Base-by-base conservation (phyloP, 495 filamentous ascomycete genomes). In the Terfezia boudieri region DNA sequence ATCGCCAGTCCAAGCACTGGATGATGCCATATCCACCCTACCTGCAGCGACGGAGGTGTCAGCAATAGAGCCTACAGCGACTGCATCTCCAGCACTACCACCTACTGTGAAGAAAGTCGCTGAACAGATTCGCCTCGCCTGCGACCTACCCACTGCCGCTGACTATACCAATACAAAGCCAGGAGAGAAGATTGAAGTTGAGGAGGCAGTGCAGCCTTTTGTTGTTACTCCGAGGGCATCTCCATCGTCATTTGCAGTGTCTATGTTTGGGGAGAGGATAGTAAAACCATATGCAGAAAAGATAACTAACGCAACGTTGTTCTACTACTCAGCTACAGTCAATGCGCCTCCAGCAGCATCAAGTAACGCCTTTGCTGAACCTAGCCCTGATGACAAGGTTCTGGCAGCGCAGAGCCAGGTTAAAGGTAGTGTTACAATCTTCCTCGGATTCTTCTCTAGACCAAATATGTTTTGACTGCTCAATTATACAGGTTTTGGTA, bases 371-470 rank as follows among this genome's bases (percentile, higher is more conserved):
- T 98, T 96, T 71, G 71, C 81, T 77, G 83, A 75, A 58, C 90
- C 90, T 54, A 95, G 89, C 67, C 90, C 90, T 60, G 90, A 98
- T 69, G 92, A 95, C 69, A 71, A 89, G 57, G 82, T 96, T 56
- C 70, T 81, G 43, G 77, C 80, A 66, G 90, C 90, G 57, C 90
- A 95, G 69, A 81, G 72, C 53, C 69, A 68, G 58, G 70, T 74
- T 67, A 90, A 90, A 87, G 81, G 85, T 92, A 82, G 81, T 71
- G 67, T 67, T 62, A 67, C 67, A 67, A 62, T 48, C 14, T 48
- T 9, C 20, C 14, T n/a, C 16, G 8, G 20, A 48, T 14, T 48
- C 3, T 6, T 2, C 14, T 48, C 14, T 3, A 4, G 43, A 48
- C 14, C 14, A 20, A 20, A 48, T 48, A 20, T 48, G 8, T 14